These are phyloP conservation scores for Populus nigra DNA, from an alignment of 345 rosid species.

Conservation along the genomic window DNA sequence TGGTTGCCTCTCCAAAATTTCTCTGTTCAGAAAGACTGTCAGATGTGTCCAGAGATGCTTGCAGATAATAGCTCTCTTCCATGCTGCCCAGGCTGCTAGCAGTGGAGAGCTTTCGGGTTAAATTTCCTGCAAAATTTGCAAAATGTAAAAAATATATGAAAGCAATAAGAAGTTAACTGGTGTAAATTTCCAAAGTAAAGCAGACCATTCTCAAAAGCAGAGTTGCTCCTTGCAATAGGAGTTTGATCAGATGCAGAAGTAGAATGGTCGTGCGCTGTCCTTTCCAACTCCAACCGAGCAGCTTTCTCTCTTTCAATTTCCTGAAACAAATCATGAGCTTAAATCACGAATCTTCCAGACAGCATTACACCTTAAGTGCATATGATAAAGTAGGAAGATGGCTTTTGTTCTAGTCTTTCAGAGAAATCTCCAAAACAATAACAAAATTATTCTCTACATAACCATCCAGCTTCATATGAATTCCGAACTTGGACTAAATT, in stretches of 20 bases:
- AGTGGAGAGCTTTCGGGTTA: conserved; percentile 72
- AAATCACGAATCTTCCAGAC: background rate
- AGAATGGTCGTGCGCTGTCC: conserved; percentile 50
- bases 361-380: background rate
- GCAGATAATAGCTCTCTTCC: conserved; percentile 97
- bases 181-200: conserved; percentile 10
- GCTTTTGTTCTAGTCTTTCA: background rate
- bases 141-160: conserved; percentile 6
- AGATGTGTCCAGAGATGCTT: conserved; percentile 87
- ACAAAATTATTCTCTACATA: background rate
- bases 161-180: conserved; percentile 11
- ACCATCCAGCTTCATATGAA: background rate
- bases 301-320: conserved; percentile 88
- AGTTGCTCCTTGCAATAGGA: conserved; percentile 51
- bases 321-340: conserved; percentile 35
- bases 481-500: background rate
- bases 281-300: conserved; percentile 83
- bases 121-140: conserved; percentile 49
- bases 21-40: conserved; percentile 74
- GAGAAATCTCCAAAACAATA: background rate
- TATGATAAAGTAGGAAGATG: background rate
- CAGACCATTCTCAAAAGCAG: conserved; percentile 73
- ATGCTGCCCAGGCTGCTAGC: conserved; percentile 87
- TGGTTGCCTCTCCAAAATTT: conserved; percentile 54
- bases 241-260: conserved; percentile 55